phyloP scores from a whole-genome alignment of 805 yeast genomes.

The Cyberlindnera sargentensis region DNA sequence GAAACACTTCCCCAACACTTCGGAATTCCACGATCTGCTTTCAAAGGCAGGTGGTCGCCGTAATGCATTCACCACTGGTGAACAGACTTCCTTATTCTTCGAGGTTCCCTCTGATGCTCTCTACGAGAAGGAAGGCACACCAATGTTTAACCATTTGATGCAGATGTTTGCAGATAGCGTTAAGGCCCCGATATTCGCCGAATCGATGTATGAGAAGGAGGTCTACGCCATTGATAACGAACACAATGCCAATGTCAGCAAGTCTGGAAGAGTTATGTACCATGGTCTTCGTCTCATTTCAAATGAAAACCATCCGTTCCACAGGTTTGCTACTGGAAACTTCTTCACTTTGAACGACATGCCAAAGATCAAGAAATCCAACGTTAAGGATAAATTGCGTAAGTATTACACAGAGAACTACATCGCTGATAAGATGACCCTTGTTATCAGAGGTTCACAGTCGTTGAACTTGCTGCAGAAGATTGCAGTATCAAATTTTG shows the following conservation, averaged over 20 bases:
- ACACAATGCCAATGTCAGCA: constrained; percentile 46
- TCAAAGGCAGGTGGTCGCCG: constrained; percentile 45
- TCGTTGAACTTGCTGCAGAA: constrained; percentile 52
- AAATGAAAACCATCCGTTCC: constrained; percentile 42
- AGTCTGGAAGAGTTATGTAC: constrained; percentile 39
- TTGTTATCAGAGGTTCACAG: constrained; percentile 62
- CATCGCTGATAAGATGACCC: constrained; percentile 40
- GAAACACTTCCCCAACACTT: constrained; percentile 43
- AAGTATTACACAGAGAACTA: constrained; percentile 37
- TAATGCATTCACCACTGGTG: constrained; percentile 68
- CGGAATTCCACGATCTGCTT: constrained; percentile 37
- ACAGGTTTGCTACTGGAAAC: constrained; percentile 61
- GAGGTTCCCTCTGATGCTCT: constrained; percentile 44
- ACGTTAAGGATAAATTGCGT: constrained; percentile 30
- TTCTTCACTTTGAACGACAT: constrained; percentile 37
- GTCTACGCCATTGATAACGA: constrained; percentile 60
- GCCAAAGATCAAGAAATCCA: constrained; percentile 27
- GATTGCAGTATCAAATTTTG: constrained; percentile 39
- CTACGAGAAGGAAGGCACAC: constrained; percentile 14
- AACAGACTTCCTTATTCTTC: constrained; percentile 56
- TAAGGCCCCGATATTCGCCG: constrained; percentile 42
- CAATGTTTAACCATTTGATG: constrained; percentile 39
- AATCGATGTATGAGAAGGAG: constrained; percentile 39
- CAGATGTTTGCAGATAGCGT: constrained; percentile 46
- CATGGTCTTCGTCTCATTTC: constrained; percentile 54